These are phyloP conservation scores for Salix arbutifolia DNA, from an alignment of 345 rosid genomes.

Conservation along the genomic window DNA sequence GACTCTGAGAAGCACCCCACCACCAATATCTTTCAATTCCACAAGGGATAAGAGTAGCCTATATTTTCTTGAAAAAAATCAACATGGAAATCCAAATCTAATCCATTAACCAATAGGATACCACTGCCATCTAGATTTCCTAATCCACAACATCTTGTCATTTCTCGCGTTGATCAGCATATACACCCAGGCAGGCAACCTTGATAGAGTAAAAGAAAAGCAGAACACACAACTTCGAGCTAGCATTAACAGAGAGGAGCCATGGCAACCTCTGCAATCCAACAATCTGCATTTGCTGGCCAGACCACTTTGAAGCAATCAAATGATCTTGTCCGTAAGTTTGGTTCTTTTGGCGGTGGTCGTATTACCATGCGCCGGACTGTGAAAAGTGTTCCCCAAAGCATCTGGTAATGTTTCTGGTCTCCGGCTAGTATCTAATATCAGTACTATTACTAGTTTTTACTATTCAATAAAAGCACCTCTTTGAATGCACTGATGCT, in stretches of 20 bases:
- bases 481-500: background rate
- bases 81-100: conserved; percentile 38
- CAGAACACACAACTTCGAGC: background rate
- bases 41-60: conserved; percentile 41
- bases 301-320: conserved; percentile 65
- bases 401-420: conserved; percentile 65
- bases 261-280: conserved; percentile 88
- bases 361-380: conserved; percentile 80
- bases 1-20: background rate
- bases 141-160: conserved; percentile 33
- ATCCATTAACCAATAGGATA: conserved; percentile 38
- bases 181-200: background rate
- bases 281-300: conserved; percentile 78
- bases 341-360: conserved; percentile 55
- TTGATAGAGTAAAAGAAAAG: background rate
- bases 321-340: conserved; percentile 68
- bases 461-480: background rate
- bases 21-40: conserved; percentile 30
- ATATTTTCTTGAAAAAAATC: conserved; percentile 25
- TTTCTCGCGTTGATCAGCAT: background rate
- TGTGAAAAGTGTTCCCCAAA: conserved; percentile 65
- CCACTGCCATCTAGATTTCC: conserved; percentile 48
- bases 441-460: background rate
- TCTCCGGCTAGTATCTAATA: background rate
- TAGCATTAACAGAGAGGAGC: background rate